These are phyloP conservation scores for Telfairia occidentalis DNA, from an alignment of 331 rosid species.

Conservation along the genomic window DNA sequence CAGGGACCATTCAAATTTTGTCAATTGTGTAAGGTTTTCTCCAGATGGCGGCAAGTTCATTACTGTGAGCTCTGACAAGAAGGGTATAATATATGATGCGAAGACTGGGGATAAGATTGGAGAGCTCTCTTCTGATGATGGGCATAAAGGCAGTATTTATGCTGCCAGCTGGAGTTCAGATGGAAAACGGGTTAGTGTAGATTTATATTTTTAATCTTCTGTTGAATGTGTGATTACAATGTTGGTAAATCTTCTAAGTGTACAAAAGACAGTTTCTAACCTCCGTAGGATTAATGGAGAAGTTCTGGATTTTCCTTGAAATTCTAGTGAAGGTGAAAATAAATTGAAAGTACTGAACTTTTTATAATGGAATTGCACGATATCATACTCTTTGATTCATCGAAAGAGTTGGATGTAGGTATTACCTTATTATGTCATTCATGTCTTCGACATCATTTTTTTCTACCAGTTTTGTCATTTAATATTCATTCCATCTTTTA, in stretches of 20 bases:
- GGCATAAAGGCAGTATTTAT: constrained; percentile 86
- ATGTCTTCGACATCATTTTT: not conserved
- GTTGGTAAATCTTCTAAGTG: not conserved
- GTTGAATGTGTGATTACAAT: not conserved
- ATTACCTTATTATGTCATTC: constrained; percentile 3
- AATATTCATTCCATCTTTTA: not conserved
- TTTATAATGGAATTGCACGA: not conserved
- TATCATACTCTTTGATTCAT: not conserved
- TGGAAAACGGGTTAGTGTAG: constrained; percentile 59
- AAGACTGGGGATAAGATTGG: constrained; percentile 83
- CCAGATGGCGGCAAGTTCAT: constrained; percentile 85
- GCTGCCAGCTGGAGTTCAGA: constrained; percentile 95
- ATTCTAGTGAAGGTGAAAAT: not conserved
- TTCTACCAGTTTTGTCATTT: not conserved
- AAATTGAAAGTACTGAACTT: not conserved
- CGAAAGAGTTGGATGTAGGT: not conserved
- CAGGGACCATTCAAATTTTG: constrained; percentile 97
- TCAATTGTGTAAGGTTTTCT: constrained; percentile 77
- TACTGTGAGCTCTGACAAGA: constrained; percentile 83
- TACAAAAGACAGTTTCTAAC: not conserved
- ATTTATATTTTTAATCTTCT: not conserved
- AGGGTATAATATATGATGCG: constrained; percentile 66
- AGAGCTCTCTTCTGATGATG: constrained; percentile 84
- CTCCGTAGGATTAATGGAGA: not conserved
- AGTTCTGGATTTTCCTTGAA: not conserved